These are phyloP conservation scores for Areca catechu DNA, from an alignment of 176 grass and related monocot species.

Conservation along the genomic window DNA sequence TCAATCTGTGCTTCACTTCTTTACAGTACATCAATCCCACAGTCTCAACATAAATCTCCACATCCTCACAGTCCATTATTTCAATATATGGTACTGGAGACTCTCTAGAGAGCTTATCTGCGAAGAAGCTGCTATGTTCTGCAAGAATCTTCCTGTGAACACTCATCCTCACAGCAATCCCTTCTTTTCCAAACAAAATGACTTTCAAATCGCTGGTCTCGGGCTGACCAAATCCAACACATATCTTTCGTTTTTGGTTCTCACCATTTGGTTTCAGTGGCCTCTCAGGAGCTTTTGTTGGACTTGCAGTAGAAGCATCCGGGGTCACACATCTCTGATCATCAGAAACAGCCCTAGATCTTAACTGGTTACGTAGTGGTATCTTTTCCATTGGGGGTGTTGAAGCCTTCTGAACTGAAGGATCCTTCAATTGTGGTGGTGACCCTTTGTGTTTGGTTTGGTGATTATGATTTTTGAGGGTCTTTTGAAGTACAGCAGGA, in stretches of 20 bases:
- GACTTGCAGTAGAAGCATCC: not conserved
- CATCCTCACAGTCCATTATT: slow-evolving; percentile 72
- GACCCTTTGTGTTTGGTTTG: slow-evolving; percentile 25
- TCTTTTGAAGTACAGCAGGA: slow-evolving; percentile 73
- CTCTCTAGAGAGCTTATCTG: slow-evolving; percentile 18
- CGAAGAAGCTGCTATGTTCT: slow-evolving; percentile 55
- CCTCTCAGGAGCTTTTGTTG: slow-evolving; percentile 17
- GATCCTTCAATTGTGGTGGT: slow-evolving; percentile 21
- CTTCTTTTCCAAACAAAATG: slow-evolving; percentile 58
- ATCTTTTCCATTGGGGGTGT: not conserved
- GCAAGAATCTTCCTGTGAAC: slow-evolving; percentile 58
- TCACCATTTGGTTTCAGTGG: slow-evolving; percentile 12
- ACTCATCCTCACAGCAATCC: slow-evolving; percentile 58
- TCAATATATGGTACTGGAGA: slow-evolving; percentile 49
- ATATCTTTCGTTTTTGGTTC: slow-evolving; percentile 39
- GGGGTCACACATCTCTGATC: not conserved
- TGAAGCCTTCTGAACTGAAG: slow-evolving; percentile 16
- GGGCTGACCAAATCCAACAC: slow-evolving; percentile 65
- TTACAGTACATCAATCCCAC: slow-evolving; percentile 85
- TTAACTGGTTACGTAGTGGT: not conserved
- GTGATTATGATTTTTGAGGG: slow-evolving; percentile 64
- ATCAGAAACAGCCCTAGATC: slow-evolving; percentile 1
- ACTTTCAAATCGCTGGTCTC: slow-evolving; percentile 74
- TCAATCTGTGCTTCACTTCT: slow-evolving; percentile 62
- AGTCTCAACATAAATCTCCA: slow-evolving; percentile 84